phyloP scores from a whole-genome alignment of 345 rosid genomes.

The Eucalyptus polybractea region DNA sequence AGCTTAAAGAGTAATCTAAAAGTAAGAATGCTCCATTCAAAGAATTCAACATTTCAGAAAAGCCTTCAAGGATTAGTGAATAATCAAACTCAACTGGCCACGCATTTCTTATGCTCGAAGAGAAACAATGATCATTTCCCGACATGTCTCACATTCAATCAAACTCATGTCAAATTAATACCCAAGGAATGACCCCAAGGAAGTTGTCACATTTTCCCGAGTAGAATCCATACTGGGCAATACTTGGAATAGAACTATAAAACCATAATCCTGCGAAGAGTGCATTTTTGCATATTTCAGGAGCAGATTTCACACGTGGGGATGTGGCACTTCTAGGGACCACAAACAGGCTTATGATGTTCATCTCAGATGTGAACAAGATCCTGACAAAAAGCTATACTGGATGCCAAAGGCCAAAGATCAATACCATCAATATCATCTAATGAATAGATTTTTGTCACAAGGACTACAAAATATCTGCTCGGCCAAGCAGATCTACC shows the following conservation, averaged over 20 bases:
- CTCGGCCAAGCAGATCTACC: slow-evolving; percentile 71
- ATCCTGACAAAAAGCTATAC: background rate
- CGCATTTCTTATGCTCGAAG: background rate
- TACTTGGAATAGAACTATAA: background rate
- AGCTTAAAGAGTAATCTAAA: background rate
- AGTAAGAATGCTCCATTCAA: background rate
- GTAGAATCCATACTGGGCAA: background rate
- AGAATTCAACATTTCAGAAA: background rate
- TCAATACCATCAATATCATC: background rate
- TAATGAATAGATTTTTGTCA: background rate
- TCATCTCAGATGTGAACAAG: background rate
- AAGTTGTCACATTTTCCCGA: background rate
- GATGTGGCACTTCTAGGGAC: background rate
- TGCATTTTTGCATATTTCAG: background rate
- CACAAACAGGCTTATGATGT: background rate
- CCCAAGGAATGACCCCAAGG: background rate
- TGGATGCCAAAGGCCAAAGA: background rate
- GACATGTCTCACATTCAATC: background rate
- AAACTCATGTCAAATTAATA: background rate
- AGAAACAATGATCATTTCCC: background rate
- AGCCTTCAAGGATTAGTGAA: background rate
- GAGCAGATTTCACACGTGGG: background rate
- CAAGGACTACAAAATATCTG: background rate
- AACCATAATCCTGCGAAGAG: background rate
- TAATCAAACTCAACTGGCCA: background rate